Conservation (phyloP, 768 basidiomycete genomes). For the Boletus rufocinnamomeus region DNA sequence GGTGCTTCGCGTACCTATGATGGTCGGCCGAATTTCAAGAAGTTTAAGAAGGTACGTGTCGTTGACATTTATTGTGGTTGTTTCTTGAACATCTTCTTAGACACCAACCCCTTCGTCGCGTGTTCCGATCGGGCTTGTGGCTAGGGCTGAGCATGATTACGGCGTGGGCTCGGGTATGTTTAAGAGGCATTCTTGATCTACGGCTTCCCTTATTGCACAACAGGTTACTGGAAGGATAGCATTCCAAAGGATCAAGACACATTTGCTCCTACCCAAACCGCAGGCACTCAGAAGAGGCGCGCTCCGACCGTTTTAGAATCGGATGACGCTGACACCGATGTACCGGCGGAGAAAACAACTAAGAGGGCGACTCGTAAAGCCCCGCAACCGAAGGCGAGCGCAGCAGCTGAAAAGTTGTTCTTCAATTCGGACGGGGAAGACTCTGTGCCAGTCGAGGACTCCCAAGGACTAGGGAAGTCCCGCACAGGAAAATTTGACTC, state of each 20-base stretch:
- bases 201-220: background rate
- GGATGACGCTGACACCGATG: conserved; percentile 37
- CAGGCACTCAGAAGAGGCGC: conserved; percentile 24
- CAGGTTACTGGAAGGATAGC: conserved; percentile 61
- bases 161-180: conserved; percentile 52
- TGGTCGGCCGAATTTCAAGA: conserved; percentile 70
- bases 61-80: conserved; percentile 11
- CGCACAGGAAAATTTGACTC: conserved; percentile 8
- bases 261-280: conserved; percentile 21
- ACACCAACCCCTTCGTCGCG: conserved; percentile 29
- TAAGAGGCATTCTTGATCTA: background rate
- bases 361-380: conserved; percentile 23
- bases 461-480: conserved; percentile 2
- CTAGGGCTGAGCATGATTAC: conserved; percentile 53
- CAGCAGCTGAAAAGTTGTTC: conserved; percentile 46
- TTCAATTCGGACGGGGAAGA: conserved; percentile 51
- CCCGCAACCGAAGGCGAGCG: conserved; percentile 32
- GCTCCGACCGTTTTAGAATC: conserved; percentile 41
- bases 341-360: conserved; percentile 16
- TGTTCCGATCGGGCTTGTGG: conserved; percentile 52
- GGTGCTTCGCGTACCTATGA: conserved; percentile 41
- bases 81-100: conserved; percentile 19
- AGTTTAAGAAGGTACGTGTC: conserved; percentile 66
- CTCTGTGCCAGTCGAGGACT: background rate
- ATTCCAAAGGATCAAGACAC: conserved; percentile 21